Base-by-base conservation (phyloP, 2,329 filamentous ascomycete species). In the Microsporum canis region DNA sequence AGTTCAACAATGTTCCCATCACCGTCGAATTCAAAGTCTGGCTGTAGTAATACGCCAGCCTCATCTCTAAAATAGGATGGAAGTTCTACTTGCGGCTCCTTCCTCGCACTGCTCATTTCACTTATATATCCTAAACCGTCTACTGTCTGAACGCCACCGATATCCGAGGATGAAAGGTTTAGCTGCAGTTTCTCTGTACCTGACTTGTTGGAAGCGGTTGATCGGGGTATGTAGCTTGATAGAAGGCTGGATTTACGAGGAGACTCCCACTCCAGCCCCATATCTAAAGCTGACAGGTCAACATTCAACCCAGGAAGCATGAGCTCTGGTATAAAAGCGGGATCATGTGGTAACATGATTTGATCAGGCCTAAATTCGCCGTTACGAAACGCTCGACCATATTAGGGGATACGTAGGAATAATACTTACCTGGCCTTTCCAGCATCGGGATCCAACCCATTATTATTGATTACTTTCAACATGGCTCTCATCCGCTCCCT, bases 341-440 rank as follows among this genome's bases (percentile, higher is more conserved):
- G 90, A 68, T 97, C 92, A 68, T 97, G 89, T 60, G 83, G 78
- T 1, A 97, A 78, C 2, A 90, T 78, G 61, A 96, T 84, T 66
- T 91, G 86, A 29, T 88, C 84, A 3, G 83, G 84, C 67, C 89
- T 96, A 65, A 36, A 36, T n/a, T 38, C 14, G 29, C 36, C 7
- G 38, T 51, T 29, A 55, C 14, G 23, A 38, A 10, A 29, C 31
- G 36, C 53, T n/a, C 17, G 10, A 27, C 5, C 2, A n/a, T 43
- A n/a, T 23, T 43, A 23, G n/a, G 17, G 39, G 12, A 14, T 43
- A 14, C 2, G 6, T 43, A 43, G 14, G 6, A 43, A 36, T 5
- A 43, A 59, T 14, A 72, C 79, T 71, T 75, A 92, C 92, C 82
- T 88, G 62, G 84, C 79, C 70, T 86, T 90, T 59, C 84, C 87